Base-by-base conservation (phyloP, 1,284 basidiomycete genomes). In the Trichosporon coremiiforme region DNA sequence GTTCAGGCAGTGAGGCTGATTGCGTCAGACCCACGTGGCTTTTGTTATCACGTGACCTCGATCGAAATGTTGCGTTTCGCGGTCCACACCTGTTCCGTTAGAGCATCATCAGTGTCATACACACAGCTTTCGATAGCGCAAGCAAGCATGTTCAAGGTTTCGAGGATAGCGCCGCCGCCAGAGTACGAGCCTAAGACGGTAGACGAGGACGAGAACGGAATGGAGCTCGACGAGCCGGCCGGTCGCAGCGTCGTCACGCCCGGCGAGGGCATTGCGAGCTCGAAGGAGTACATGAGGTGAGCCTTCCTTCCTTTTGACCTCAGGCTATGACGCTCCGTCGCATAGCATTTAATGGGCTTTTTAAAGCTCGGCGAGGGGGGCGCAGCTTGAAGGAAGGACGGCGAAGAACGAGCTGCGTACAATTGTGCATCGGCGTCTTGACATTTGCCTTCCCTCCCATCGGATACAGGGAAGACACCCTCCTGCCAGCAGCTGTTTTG, bases 221-320 rank as follows among this genome's bases (percentile, higher is more conserved):
- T 71, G 70, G 70, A 71, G 31, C 64, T 72, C 35, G 67, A 67
- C 33, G 50, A 68, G 25, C 73, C 76, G 12, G 70, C 70, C 10
- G 78, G 73, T 31, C 71, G 71, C 36, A 71, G 62, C 25, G 72
- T 80, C 35, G 79, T 80, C 20, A 76, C 76, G n/a, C 82, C 83
- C 4, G 83, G 83, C 31, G 81, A 83, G 71, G 72, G 76, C 0
- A 83, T 84, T 53, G 80, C 80, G 1, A 81, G 78, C 67, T 76
- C 82, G 2, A 82, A 79, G 66, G 83, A 84, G 69, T 84, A 79
- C 68, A 84, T 84, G 82, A 73, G 82, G 81, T 82, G 31, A 20
- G 78, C 47, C 12, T 0, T 4, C 9, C 35, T 22, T 25, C 29
- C 53, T 55, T 29, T 31, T 25, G 50, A 25, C 25, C 13, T 12